Base-by-base conservation (phyloP, 2,329 filamentous ascomycete species). In the Ascochyta viciae-villosae region DNA sequence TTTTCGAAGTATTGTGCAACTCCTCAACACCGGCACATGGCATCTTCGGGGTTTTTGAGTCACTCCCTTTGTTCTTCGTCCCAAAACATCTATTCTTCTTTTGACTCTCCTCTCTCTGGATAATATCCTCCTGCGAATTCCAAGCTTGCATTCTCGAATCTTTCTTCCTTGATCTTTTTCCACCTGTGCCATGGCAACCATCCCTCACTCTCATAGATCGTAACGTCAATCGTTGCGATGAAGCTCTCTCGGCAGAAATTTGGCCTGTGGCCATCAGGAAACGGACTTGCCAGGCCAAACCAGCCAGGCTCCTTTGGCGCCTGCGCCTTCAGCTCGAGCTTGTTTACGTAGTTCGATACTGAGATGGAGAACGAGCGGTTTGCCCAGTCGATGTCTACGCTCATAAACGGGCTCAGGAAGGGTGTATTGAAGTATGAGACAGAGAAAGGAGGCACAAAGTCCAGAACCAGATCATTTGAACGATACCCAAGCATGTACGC, bases 91-190 rank as follows among this genome's bases (percentile, higher is more conserved):
- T 48, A 56, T 6, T 56, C 43, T 19, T 77, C 66, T 46, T 72
- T 73, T 23, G 72, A 70, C 50, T 76, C 61, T 2, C 78, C 79
- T 38, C 74, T 73, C 26, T 72, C 74, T 6, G 75, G 74, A 68
- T 80, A 82, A 61, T 80, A 82, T 1, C 66, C 77, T 0, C 78
- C 81, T 0, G 80, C 81, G 72, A 82, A 83, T 57, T 83, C 81
- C 52, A 83, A 54, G 66, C 79, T 80, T 24, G 72, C 78, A 10
- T 70, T 65, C 43, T 78, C 73, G 58, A 81, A 82, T 38, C 49
- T 64, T 43, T 79, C 78, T 54, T 69, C 72, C 44, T 70, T 67
- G 0, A 79, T 61, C 57, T 76, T 58, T 45, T 64, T 69, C 80
- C 80, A 82, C 23, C 27, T 52, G 51, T 65, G 62, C 26, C 66